phyloP scores from a whole-genome alignment of 345 rosid species.

The Turnera subulata region DNA sequence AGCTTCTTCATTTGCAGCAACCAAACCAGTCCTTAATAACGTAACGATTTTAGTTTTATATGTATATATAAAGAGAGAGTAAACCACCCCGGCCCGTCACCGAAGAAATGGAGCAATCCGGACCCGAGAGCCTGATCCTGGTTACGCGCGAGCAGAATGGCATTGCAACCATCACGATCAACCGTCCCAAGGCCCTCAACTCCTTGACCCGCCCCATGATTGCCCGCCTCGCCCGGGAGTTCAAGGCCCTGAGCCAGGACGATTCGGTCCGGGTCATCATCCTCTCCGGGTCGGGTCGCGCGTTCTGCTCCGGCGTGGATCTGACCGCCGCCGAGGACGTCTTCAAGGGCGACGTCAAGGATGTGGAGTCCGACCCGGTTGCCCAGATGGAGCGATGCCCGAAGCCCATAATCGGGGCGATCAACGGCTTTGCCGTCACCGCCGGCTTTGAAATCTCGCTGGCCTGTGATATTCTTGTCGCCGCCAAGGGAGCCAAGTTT shows the following conservation, averaged over 20 bases:
- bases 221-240: slow-evolving; percentile 54
- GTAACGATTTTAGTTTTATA: no score
- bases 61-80: not conserved
- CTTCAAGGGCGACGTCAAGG: slow-evolving; percentile 93
- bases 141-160: slow-evolving; percentile 57
- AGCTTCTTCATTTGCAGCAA: no score
- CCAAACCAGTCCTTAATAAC: no score
- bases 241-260: slow-evolving; percentile 52
- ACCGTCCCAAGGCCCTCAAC: slow-evolving; percentile 88
- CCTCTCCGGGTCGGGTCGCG: slow-evolving; percentile 68
- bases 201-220: slow-evolving; percentile 78
- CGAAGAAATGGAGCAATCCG: slow-evolving; percentile 33
- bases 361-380: slow-evolving; percentile 60
- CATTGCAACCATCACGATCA: slow-evolving; percentile 65
- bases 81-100: no score
- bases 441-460: slow-evolving; percentile 90
- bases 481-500: slow-evolving; percentile 71
- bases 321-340: slow-evolving; percentile 80
- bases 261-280: slow-evolving; percentile 59
- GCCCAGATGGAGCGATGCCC: slow-evolving; percentile 74
- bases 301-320: slow-evolving; percentile 92
- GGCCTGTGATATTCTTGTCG: slow-evolving; percentile 81
- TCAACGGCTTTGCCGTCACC: slow-evolving; percentile 79
- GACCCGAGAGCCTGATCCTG: slow-evolving; percentile 42
- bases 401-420: slow-evolving; percentile 86